Evolutionary conservation across 83 land plant species (phyloP), one percentile per base, ranked within the genome.

Genomic region (Picea engelmannii): DNA sequence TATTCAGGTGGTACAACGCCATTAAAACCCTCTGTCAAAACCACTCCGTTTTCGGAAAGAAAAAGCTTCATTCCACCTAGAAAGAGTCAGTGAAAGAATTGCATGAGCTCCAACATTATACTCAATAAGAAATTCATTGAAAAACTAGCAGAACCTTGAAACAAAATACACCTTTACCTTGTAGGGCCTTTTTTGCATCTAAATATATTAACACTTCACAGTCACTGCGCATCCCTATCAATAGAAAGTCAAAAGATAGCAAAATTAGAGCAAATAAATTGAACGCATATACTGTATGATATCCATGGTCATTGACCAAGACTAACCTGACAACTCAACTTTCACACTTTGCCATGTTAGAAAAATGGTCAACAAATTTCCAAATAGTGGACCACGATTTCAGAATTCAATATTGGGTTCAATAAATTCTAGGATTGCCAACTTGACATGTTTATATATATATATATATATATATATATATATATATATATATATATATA

Each of bases 11-110:
- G 94, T 38, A 94, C 95, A 31, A 89, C 89, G 12, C 97, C 99
- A 81, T 93, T 87, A 68, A 96, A 91, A 17, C 99, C 99, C 82
- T 96, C 99, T 11, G 97, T 96, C 76, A 96, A 83, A 8, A 94
- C 87, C 60, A 96, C 99, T 80, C 84, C 87, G 83, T 96, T 96
- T 62, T 93, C 99, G 16, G 93, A 94, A 21, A 92, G 82, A 81
- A 90, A 93, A 24, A 96, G 87, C 82, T 94, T 91, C 97, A 94
- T 92, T 79, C 91, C 95, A 35, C 91, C 98, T 94, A 87, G 61
- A 80, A 61, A 47, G 5, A 73, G 25, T 68, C 47, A 78, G 44
- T 6, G 35, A 58, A 70, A 81, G 38, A 27, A 52, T 47, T 12
- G 55, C 40, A 63, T 12, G 66, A 82, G 40, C 7, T 73, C 38